Conservation (phyloP, 192 early-diverging fungal genomes). For the Blastocladiella britannica region DNA sequence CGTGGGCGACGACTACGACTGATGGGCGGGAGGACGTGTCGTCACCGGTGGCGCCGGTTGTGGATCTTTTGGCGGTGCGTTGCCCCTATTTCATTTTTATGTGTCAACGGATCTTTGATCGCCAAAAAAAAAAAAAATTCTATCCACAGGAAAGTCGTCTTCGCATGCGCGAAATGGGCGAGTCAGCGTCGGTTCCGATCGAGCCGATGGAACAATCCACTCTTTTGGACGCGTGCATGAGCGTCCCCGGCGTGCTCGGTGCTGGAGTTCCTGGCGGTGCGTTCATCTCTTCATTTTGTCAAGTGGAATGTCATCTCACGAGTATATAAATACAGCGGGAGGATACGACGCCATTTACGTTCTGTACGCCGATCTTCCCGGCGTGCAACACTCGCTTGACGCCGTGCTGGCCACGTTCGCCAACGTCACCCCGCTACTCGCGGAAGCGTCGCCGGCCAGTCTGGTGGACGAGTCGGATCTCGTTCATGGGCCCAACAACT, state of each 20-base stretch:
- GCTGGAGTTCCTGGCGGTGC: slow-evolving; percentile 86
- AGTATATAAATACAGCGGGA: slow-evolving; percentile 39
- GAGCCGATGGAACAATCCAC: slow-evolving; percentile 75
- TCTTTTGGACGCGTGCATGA: slow-evolving; percentile 62
- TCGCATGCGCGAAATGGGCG: slow-evolving; percentile 49
- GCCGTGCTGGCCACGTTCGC: background rate
- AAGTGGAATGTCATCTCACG: background rate
- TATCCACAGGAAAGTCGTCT: no score
- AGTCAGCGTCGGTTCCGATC: slow-evolving; percentile 54
- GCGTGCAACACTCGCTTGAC: background rate
- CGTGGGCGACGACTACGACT: background rate
- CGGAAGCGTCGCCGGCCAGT: background rate
- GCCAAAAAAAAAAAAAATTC: no score
- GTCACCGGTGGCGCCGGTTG: background rate
- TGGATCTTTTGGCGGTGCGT: no score
- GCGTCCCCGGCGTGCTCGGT: slow-evolving; percentile 64
- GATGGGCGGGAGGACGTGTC: background rate
- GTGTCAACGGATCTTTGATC: no score
- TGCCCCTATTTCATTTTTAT: no score
- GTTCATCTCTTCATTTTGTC: background rate
- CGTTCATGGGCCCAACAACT: no score
- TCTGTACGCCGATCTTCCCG: background rate
- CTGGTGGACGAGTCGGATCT: background rate
- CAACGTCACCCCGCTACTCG: background rate
- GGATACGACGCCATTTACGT: slow-evolving; percentile 85